Base-by-base conservation (phyloP, 148 eudicot species). In the Tetragonia tetragonoides region DNA sequence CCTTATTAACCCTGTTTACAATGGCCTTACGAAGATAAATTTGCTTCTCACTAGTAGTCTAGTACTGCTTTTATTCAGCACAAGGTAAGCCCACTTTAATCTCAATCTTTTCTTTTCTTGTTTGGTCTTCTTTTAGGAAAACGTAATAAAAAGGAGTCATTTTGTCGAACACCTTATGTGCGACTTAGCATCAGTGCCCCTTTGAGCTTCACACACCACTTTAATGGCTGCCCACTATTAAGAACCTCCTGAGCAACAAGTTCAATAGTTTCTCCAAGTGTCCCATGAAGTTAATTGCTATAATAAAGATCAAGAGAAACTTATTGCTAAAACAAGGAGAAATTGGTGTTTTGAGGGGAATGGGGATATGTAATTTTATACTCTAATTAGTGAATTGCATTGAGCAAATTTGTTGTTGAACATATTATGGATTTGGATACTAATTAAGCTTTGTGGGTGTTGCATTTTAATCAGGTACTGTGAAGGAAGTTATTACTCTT, bases 401-500 rank as follows among this genome's bases (percentile, higher is more conserved):
- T 28, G 34, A 28, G 34, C 34, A 28, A 28, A 28, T 28, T 28
- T 1, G 1, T 28, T 28, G 34, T 28, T 28, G 34, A 28, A 28
- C 34, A 28, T 28, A 28, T 28, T 28, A 28, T 28, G 34, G 34
- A 28, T 28, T 28, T 28, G 34, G 34, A 28, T 28, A 28, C 41
- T 24, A 62, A 2, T 75, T 4, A 40, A 9, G 39, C 49, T 62
- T 51, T 51, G 54, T 4, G 18, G 53, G 21, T 15, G 60, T 44
- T 47, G 57, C 28, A 34, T 74, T 44, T 51, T 66, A 14, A 56
- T 46, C 80, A 75, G 84, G 53, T 42, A 81, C 6, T 34, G 92
- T 95, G 98, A 90, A 78, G 84, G 98, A 95, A 85, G 77, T 95
- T 41, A 82, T 92, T 53, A 90, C 96, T 8, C 72, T 95, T 65